These are phyloP conservation scores for Liquidambar formosana DNA, from an alignment of 164 flowering plant species.

Conservation along the genomic window DNA sequence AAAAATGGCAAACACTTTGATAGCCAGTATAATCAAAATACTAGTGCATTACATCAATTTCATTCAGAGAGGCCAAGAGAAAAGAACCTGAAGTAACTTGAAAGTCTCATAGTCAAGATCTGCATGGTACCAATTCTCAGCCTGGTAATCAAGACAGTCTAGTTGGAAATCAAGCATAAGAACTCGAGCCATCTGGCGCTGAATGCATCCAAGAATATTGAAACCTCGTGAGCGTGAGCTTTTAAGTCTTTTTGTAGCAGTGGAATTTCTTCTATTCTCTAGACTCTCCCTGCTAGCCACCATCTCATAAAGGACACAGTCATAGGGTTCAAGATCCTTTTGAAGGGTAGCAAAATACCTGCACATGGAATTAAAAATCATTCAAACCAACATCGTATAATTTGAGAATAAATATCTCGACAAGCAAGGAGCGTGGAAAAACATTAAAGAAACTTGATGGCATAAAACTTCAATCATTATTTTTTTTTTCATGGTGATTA, in stretches of 20 bases:
- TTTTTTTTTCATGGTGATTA: too few relatives aligned
- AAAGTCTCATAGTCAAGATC: constrained; percentile 96
- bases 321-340: constrained; percentile 78
- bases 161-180: constrained; percentile 87
- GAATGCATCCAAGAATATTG: constrained; percentile 81
- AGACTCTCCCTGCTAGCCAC: constrained; percentile 90
- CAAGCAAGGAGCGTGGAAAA: too few relatives aligned
- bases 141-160: constrained; percentile 86
- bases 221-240: constrained; percentile 64
- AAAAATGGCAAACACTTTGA: neutral
- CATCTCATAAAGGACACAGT: constrained; percentile 97
- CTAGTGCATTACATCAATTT: neutral
- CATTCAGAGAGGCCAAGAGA: neutral
- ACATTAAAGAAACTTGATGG: too few relatives aligned
- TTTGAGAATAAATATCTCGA: too few relatives aligned
- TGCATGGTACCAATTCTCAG: constrained; percentile 88
- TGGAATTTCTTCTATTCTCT: constrained; percentile 57
- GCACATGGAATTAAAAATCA: constrained; percentile 11
- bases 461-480: too few relatives aligned
- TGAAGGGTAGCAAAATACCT: constrained; percentile 84
- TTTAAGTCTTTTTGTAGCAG: constrained; percentile 46
- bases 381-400: too few relatives aligned
- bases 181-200: constrained; percentile 81
- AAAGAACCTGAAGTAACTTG: constrained; percentile 74
- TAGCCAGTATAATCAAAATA: neutral